Base-by-base conservation (phyloP, 306 rosid species). In the Dicorynia guianensis region DNA sequence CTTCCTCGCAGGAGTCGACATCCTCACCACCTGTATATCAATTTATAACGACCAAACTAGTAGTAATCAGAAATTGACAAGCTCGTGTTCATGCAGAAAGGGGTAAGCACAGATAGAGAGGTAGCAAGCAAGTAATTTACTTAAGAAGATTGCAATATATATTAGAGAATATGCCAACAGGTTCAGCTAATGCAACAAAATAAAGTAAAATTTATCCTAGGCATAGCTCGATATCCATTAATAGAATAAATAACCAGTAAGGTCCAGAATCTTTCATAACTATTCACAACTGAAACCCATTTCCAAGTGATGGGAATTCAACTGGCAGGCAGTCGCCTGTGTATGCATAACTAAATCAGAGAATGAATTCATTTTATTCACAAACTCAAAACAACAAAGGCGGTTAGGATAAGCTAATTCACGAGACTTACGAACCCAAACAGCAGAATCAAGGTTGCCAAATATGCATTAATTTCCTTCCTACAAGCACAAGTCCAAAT, bases 1-100 rank as follows among this genome's bases (percentile, higher is more conserved):
- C 81, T 88, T 88, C 82, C 96, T 88, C 36, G 96, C 63, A 61
- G 96, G 90, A 75, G 96, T 91, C 7, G 93, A 86, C 93, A 91
- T 91, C 85, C 91, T 91, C 82, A 78, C 88, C 83, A 82, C 89
- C 89, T 83, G 50, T 52, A 76, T 66, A 49, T 62, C 61, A 78
- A 69, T 39, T 70, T 47, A 67, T 61, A 25, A 15, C 44, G 58
- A 69, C 36, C 74, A 73, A 52, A 20, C 69, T 19, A 73, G 19
- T 15, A 52, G 4, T 3, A 53, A 40, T 64, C 44, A 60, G 20
- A 39, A 40, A 47, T 15, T 61, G 33, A 15, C 59, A 54, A 30
- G 15, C n/a, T 54, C 52, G 13, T 43, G 61, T 56, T 30, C 36
- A 54, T 12, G 25, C 54, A 14, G 17, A 73, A 46, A 48, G 44